Base-by-base conservation (phyloP, 345 rosid genomes). In the Boechera retrofracta region DNA sequence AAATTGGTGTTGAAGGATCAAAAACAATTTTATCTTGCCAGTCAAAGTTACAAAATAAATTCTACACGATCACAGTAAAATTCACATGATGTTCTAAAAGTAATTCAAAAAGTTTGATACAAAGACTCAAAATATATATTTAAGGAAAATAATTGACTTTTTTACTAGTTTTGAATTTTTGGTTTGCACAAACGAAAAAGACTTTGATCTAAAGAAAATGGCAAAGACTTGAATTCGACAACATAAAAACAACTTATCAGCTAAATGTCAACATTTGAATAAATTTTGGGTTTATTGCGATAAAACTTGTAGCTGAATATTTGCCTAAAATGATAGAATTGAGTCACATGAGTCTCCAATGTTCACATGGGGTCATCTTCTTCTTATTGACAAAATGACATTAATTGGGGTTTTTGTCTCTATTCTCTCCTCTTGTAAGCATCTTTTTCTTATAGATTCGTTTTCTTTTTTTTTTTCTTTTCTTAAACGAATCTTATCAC, bases 291-390 rank as follows among this genome's bases (percentile, higher is more conserved):
- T 10, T 63, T 77, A 64, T 55, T 45, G 74, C 11, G 61, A 41
- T 73, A 44, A 39, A 72, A 57, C 9, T n/a, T 44, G 69, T 15
- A 41, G 73, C 35, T 72, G 52, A 41, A 2, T 2, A 6, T 49
- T 67, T 73, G 58, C 78, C 78, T 2, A 73, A 79, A 79, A 67
- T 53, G 82, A 67, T 67, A 67, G 47, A 49, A 52, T 33, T 44
- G 72, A 67, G 74, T 79, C 82, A 79, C 82, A 79, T 73, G 82
- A 79, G 44, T 61, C 74, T 61, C 47, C 15, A 77, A 77, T 77
- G 81, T 77, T 79, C 82, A 79, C 82, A 79, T 79, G 78, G 78
- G 78, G 77, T 15, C 82, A 42, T 72, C 69, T 60, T 72, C 73
- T 72, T 78, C 69, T 72, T 67, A 18, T 78, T 78, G 78, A 78